Percentiles rank a stretch among this genome's conserved stretches.
Evolutionary conservation across 768 basidiomycete genomes (phyloP).

Genomic region (Chiua virens): DNA sequence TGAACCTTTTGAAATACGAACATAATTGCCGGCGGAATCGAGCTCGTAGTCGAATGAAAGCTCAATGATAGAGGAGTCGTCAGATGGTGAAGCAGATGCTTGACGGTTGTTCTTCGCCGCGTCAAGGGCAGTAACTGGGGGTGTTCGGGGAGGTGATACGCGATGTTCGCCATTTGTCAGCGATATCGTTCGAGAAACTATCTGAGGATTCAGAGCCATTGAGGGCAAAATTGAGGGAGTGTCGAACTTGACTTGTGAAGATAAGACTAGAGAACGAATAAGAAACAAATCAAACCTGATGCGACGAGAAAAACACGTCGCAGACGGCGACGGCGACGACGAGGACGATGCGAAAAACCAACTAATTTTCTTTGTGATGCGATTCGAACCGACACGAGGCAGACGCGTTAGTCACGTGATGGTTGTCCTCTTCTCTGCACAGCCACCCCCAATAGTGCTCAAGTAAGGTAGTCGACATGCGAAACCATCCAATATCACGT

Average conservation of each 20-base stretch:
- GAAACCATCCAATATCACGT: too few species aligned
- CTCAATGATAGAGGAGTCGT: conserved; percentile 46
- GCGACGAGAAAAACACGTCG: conserved; percentile 20
- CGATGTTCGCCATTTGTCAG: conserved; percentile 31
- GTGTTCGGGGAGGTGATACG: conserved; percentile 31
- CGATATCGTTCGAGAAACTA: conserved; percentile 25
- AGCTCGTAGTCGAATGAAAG: conserved; percentile 49
- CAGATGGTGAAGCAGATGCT: conserved; percentile 39
- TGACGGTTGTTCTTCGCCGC: conserved; percentile 33
- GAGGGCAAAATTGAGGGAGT: too few species aligned
- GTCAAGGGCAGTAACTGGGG: conserved; percentile 28
- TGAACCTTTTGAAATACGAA: conserved; percentile 46
- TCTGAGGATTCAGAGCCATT: conserved; percentile 19
- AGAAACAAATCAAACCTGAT: not conserved
- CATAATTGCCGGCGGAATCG: conserved; percentile 45
- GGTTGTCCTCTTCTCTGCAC: conserved; percentile 13
- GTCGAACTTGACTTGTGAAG: conserved; percentile 12
- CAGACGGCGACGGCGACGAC: conserved; percentile 15
- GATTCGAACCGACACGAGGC: conserved; percentile 37
- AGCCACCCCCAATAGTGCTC: not conserved
- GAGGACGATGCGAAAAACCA: conserved; percentile 10
- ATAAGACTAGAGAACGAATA: not conserved
- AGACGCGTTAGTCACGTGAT: conserved; percentile 33
- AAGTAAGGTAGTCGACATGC: too few species aligned
- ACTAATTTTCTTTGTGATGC: conserved; percentile 27